Percentiles rank a stretch among this genome's conserved stretches.
Evolutionary conservation across 1,284 basidiomycete species (phyloP).

Genomic region (Rhodotorula sp.): DNA sequence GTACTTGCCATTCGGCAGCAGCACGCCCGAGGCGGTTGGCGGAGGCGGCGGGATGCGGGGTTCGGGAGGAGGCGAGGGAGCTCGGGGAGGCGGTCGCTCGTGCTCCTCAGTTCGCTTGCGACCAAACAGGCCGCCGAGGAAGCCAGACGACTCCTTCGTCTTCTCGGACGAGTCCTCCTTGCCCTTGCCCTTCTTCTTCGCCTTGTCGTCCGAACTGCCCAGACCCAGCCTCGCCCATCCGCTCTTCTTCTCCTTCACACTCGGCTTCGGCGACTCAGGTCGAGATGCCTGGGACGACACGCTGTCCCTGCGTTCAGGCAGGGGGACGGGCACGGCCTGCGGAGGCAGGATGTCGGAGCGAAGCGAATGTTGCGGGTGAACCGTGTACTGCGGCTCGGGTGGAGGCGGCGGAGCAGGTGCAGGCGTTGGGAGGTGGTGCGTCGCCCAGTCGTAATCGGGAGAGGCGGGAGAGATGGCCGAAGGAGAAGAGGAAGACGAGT

Average conservation of each 20-base stretch:
- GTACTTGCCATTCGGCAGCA: conserved; percentile 55
- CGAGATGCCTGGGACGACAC: conserved; percentile 24
- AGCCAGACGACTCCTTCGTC: conserved; percentile 54
- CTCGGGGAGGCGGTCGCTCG: background rate
- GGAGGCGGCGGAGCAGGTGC: background rate
- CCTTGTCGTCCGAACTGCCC: conserved; percentile 44
- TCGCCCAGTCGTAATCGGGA: conserved; percentile 39
- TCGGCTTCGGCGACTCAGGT: background rate
- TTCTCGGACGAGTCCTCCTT: conserved; percentile 54
- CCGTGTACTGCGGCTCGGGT: conserved; percentile 21
- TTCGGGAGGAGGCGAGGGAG: conserved; percentile 44
- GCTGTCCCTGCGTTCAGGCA: conserved; percentile 45
- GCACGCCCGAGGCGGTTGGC: conserved; percentile 42
- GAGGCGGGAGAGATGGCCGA: conserved; percentile 41
- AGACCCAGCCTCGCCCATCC: conserved; percentile 56
- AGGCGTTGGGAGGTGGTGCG: conserved; percentile 43
- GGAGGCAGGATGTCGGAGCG: conserved; percentile 18
- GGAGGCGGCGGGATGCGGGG: conserved; percentile 56
- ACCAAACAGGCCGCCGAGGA: conserved; percentile 84
- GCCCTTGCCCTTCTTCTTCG: conserved; percentile 30
- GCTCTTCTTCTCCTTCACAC: conserved; percentile 69
- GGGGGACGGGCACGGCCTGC: conserved; percentile 36
- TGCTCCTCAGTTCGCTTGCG: conserved; percentile 74
- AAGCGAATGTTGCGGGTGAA: conserved; percentile 18
- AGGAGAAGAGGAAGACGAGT: conserved; percentile 51